These are phyloP conservation scores for Agaricus sinodeliciosus DNA, from an alignment of 768 basidiomycete species.

Conservation along the genomic window DNA sequence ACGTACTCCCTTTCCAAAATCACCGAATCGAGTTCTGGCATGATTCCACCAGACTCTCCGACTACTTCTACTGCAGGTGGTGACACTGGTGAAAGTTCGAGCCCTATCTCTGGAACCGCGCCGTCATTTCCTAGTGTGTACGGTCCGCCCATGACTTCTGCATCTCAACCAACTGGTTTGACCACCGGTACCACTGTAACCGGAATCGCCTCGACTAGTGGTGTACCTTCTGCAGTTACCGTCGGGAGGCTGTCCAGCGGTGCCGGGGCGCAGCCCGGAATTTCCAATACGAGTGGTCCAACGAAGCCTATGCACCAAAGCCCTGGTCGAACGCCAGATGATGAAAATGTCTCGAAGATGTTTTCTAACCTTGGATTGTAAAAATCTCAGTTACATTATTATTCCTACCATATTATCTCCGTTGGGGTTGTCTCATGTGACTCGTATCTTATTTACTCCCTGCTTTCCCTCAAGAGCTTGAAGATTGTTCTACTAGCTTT, in stretches of 20 bases:
- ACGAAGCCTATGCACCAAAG: slow-evolving; percentile 25
- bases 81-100: slow-evolving; percentile 71
- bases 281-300: slow-evolving; percentile 11
- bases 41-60: slow-evolving; percentile 72
- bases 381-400: slow-evolving; percentile 12
- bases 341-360: slow-evolving; percentile 68
- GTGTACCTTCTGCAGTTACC: slow-evolving; percentile 16
- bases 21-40: slow-evolving; percentile 54
- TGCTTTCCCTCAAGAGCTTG: slow-evolving; percentile 2
- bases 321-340: slow-evolving; percentile 20
- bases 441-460: slow-evolving; percentile 9
- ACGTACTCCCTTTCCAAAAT: slow-evolving; percentile 81
- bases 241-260: slow-evolving; percentile 4
- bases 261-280: background rate
- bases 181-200: slow-evolving; percentile 2
- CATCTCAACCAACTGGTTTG: slow-evolving; percentile 10
- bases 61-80: slow-evolving; percentile 57
- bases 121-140: slow-evolving; percentile 86
- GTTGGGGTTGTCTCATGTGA: background rate
- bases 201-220: background rate
- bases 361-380: slow-evolving; percentile 70
- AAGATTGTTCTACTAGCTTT: slow-evolving; percentile 11
- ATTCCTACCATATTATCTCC: slow-evolving; percentile 8
- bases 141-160: slow-evolving; percentile 46
- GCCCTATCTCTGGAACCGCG: slow-evolving; percentile 70